A percentile compares a stretch with the other conserved stretches of the same genome.
These are phyloP conservation scores for Rhizopogon rudus DNA, from an alignment of 768 basidiomycete genomes.

Conservation along the genomic window DNA sequence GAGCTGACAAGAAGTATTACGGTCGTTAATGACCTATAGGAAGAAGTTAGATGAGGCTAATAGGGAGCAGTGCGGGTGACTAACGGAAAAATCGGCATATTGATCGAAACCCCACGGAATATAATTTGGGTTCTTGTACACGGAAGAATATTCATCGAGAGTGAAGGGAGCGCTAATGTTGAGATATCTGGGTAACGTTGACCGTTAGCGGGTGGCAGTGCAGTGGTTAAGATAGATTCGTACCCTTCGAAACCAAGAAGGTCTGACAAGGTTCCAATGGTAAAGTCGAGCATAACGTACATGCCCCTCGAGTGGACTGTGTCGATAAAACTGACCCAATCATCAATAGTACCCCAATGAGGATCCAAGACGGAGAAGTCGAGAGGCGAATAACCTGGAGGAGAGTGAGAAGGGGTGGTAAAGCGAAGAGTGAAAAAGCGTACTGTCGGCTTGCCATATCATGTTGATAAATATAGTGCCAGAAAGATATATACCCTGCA, in stretches of 20 bases:
- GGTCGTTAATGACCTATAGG: slow-evolving; percentile 56
- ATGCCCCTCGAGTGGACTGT: slow-evolving; percentile 75
- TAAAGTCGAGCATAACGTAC: slow-evolving; percentile 94
- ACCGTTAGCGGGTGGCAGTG: slow-evolving; percentile 4
- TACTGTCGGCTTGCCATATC: slow-evolving; percentile 96
- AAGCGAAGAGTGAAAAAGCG: slow-evolving; percentile 5
- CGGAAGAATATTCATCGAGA: slow-evolving; percentile 63
- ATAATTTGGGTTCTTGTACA: slow-evolving; percentile 73
- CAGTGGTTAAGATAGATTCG: slow-evolving; percentile 17
- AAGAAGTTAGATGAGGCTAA: neutral
- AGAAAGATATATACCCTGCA: slow-evolving; percentile 81
- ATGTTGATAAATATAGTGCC: slow-evolving; percentile 93
- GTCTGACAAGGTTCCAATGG: slow-evolving; percentile 89
- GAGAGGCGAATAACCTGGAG: slow-evolving; percentile 83
- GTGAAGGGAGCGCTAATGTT: slow-evolving; percentile 80
- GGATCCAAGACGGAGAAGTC: slow-evolving; percentile 90
- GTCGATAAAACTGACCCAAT: slow-evolving; percentile 76
- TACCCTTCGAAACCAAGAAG: slow-evolving; percentile 83
- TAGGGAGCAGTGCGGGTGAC: slow-evolving; percentile 11
- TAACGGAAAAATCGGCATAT: slow-evolving; percentile 77
- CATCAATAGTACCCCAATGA: slow-evolving; percentile 81
- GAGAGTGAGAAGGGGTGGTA: neutral
- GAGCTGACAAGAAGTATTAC: slow-evolving; percentile 68
- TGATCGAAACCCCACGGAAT: slow-evolving; percentile 83
- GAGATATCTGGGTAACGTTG: slow-evolving; percentile 41